Base-by-base conservation (phyloP, 2,329 filamentous ascomycete species). In the Hypomyces perniciosus region DNA sequence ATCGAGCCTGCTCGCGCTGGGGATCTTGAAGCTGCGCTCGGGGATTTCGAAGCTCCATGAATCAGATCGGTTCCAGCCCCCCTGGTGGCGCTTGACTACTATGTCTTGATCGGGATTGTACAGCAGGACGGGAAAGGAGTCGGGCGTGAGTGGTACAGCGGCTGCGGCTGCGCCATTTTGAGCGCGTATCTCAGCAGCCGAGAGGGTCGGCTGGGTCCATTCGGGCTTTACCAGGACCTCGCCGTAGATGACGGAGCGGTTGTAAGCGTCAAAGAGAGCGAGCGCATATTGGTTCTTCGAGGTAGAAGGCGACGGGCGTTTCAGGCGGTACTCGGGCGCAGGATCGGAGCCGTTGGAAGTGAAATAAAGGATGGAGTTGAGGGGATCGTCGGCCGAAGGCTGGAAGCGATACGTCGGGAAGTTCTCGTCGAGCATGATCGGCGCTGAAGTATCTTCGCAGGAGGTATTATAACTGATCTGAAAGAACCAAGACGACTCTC, bases 21-120 rank as follows among this genome's bases (percentile, higher is more conserved):
- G 93, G 49, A 84, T 75, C 30, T 86, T 81, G 66, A 99, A 99
- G 28, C 85, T 87, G 53, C 84, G 84, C 63, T 91, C 83, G 0
- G 93, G 93, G 70, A 99, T 84, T 67, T 92, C 88, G 68, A 99
- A 97, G 57, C 93, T 89, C 85, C 92, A 99, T 48, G 81, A 81
- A 47, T 90, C 83, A 10, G 83, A 84, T 54, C 83, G 85, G 55
- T 86, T 90, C 86, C 90, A 95, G 54, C 85, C 84, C 33, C 87
- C 85, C 38, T 84, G 78, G 59, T 86, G 82, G 61, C 84, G 80
- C 59, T 79, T 83, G 34, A 97, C 79, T 1, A 75, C 61, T 20
- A 97, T 75, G 59, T 86, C 79, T 68, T 93, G 90, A 65, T 97
- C 92, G 0, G 93, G 93, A 65, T 96, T 93, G 75, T 96, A 97